phyloP scores from a whole-genome alignment of 2,329 filamentous ascomycete genomes.

The Claviceps quebecensis region DNA sequence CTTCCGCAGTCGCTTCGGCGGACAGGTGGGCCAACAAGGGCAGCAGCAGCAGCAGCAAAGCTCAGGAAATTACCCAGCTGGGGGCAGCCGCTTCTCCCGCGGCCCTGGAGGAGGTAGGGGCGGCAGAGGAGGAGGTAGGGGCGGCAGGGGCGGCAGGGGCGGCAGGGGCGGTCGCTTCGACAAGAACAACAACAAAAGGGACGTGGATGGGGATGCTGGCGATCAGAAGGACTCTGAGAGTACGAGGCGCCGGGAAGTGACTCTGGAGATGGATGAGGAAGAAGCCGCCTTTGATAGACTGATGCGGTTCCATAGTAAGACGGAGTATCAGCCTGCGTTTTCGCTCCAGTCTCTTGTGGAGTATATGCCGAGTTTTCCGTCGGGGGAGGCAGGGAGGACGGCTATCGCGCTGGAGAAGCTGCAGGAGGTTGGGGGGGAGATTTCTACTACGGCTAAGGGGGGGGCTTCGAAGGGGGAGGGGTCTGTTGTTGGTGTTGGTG shows the following conservation, averaged over 20 bases:
- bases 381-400: constrained; percentile 14
- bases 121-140: constrained; percentile 7
- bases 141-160: constrained; percentile 5
- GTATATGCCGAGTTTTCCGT: constrained; percentile 18
- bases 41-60: neutral
- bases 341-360: constrained; percentile 17
- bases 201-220: constrained; percentile 4
- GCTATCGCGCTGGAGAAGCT: constrained; percentile 23
- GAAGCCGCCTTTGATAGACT: no score
- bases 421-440: constrained; percentile 15
- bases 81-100: constrained; percentile 9
- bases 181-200: constrained; percentile 13
- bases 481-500: no score
- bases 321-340: constrained; percentile 20
- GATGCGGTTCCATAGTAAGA: constrained; percentile 20
- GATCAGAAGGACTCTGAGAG: no score
- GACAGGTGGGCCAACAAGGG: neutral
- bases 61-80: neutral
- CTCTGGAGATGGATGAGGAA: no score
- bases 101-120: constrained; percentile 9
- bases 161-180: constrained; percentile 10
- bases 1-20: constrained; percentile 8
- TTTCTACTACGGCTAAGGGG: no score
- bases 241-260: no score
- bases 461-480: no score